These are phyloP conservation scores for Colletotrichum sp. DNA, from an alignment of 2,329 filamentous ascomycete genomes.

Conservation along the genomic window DNA sequence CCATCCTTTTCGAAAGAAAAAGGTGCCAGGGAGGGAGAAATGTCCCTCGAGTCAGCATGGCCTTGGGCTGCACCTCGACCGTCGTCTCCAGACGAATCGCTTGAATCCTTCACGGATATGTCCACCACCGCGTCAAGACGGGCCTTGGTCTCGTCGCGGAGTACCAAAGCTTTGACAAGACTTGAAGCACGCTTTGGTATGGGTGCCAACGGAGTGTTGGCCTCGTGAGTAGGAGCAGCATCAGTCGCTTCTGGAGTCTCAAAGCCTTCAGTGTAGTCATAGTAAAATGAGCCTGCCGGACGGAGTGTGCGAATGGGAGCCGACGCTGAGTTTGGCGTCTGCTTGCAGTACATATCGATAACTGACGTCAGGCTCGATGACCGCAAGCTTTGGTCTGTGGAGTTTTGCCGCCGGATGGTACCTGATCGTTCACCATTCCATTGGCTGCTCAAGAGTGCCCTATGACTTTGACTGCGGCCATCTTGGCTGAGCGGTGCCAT, in stretches of 20 bases:
- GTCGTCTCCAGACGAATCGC: constrained; percentile 11
- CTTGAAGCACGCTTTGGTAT: constrained; percentile 30
- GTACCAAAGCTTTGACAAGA: constrained; percentile 29
- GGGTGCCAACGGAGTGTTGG: constrained; percentile 34
- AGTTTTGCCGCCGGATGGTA: constrained; percentile 34
- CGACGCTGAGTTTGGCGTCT: constrained; percentile 24
- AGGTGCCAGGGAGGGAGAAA: background rate
- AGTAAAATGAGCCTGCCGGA: constrained; percentile 47
- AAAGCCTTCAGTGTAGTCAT: constrained; percentile 60
- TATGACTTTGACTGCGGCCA: constrained; percentile 25
- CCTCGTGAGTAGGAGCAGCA: background rate
- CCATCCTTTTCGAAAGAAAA: constrained; percentile 1
- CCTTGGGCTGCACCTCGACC: background rate
- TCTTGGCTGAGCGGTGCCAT: constrained; percentile 13
- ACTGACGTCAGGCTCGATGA: constrained; percentile 56
- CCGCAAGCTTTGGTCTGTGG: constrained; percentile 42
- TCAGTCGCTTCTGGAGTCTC: constrained; percentile 33
- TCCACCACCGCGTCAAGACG: constrained; percentile 18
- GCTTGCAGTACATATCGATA: constrained; percentile 50
- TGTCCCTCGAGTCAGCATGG: background rate
- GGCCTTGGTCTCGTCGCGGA: constrained; percentile 27
- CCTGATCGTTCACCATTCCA: constrained; percentile 29
- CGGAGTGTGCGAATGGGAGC: constrained; percentile 31
- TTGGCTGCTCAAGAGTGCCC: constrained; percentile 8
- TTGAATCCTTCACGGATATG: constrained; percentile 20